Percentiles rank a stretch among this genome's conserved stretches.
phyloP scores from a whole-genome alignment of 495 filamentous ascomycete species.

The Penicillium steckii region DNA sequence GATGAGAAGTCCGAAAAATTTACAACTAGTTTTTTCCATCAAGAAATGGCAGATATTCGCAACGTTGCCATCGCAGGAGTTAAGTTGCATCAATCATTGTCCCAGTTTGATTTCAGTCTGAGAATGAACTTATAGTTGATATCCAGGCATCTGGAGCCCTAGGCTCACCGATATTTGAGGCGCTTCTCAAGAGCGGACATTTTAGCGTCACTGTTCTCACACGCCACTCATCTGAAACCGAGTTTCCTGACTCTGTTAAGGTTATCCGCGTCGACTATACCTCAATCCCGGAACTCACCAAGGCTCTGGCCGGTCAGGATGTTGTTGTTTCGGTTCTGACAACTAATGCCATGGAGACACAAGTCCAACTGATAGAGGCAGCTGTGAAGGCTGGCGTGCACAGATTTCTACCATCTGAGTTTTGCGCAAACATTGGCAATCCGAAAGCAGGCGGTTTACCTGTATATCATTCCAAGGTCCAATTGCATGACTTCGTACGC shows the following conservation, averaged over 20 bases:
- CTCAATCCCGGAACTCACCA: constrained; percentile 17
- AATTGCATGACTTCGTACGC: neutral
- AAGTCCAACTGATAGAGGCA: constrained; percentile 50
- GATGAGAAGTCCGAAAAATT: too few species aligned
- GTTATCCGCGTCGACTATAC: constrained; percentile 19
- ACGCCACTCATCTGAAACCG: neutral
- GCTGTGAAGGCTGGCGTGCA: constrained; percentile 51
- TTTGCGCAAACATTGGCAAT: constrained; percentile 5
- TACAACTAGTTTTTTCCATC: too few species aligned
- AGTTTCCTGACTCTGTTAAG: neutral
- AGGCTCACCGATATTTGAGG: neutral
- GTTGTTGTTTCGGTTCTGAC: constrained; percentile 37
- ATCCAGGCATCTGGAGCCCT: neutral
- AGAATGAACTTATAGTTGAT: neutral
- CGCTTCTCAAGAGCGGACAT: neutral
- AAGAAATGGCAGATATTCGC: neutral
- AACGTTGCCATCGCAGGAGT: neutral
- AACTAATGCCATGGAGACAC: constrained; percentile 20
- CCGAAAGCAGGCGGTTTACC: neutral
- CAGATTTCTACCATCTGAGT: constrained; percentile 55
- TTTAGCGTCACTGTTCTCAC: neutral
- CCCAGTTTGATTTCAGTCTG: neutral
- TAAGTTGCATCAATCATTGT: neutral
- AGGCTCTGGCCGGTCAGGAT: constrained; percentile 33
- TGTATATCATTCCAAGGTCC: neutral